Percentiles rank a stretch among this genome's conserved stretches.
These are phyloP conservation scores for Styphnolobium japonicum DNA, from an alignment of 306 rosid species.

Conservation along the genomic window DNA sequence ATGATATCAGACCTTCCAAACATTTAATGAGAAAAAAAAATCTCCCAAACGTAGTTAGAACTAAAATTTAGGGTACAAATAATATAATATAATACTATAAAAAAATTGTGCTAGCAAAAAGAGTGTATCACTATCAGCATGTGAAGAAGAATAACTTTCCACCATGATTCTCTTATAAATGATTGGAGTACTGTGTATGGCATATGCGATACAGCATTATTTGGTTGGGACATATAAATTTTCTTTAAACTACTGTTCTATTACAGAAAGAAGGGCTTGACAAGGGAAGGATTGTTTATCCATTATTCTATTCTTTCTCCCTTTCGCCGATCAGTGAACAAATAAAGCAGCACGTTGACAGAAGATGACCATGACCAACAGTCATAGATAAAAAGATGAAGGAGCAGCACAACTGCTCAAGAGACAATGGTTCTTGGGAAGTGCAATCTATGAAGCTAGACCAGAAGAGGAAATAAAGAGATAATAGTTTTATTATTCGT, in stretches of 20 bases:
- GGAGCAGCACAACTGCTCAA: not conserved
- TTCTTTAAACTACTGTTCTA: not conserved
- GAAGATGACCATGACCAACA: not conserved
- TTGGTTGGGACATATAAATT: constrained; percentile 16
- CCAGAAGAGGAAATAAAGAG: not conserved
- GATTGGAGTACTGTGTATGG: constrained; percentile 34
- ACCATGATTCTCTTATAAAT: constrained; percentile 24
- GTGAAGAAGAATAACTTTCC: constrained; percentile 28
- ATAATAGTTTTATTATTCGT: not conserved
- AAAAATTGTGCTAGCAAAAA: not conserved
- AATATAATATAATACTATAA: not conserved
- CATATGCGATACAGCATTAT: constrained; percentile 37
- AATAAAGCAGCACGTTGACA: constrained; percentile 6
- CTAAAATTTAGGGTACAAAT: not conserved
- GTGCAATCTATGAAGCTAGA: not conserved
- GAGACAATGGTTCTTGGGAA: not conserved
- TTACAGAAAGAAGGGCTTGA: not conserved
- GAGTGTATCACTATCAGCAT: constrained; percentile 4
- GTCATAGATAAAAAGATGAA: not conserved
- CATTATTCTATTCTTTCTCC: not conserved
- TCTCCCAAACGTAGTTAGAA: not conserved
- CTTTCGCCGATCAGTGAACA: not conserved
- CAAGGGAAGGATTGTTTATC: not conserved
- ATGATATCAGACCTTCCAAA: not conserved
- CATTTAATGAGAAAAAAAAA: not conserved